Evolutionary conservation across 129 eudicot species (phyloP), one percentile per base, ranked within the genome.

Genomic region (Escallonia herrerae): DNA sequence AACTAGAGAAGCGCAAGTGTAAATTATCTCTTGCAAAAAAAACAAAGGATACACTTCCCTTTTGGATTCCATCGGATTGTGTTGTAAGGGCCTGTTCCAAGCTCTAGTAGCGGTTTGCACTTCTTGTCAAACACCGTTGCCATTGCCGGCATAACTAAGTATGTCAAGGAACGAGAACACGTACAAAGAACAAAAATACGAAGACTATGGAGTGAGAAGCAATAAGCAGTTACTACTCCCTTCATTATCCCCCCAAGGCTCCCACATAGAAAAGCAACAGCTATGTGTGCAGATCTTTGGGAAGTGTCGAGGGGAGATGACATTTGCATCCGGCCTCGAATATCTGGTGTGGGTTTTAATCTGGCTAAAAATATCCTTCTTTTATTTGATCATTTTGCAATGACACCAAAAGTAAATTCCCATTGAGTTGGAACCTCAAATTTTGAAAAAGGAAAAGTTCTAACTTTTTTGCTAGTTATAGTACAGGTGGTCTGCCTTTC

Each of bases 11-110:
- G 15, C 15, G 8, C 6, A 64, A 70, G 57, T 7, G 9, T 52
- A 42, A 37, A 43, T 53, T 11, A 55, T 61, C 8, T 38, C 6
- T 39, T 47, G 37, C 61, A 54, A 55, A 22, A 22, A n/a, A n/a
- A 15, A 8, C 56, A 54, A 76, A 93, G 96, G 96, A 93, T 93
- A 88, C 98, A 86, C 67, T 79, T 93, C 66, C 98, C 98, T 71
- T 81, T 88, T 50, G 96, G 96, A 73, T 93, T 93, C 98, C 95
- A 88, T 51, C 90, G 84, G 72, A 93, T 81, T 65, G 98, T 93
- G 69, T 93, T 93, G 80, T 85, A 93, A 37, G 98, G 95, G 62
- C 98, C 98, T 22, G 67, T 68, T 63, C 98, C 98, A 76, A 93
- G 98, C 81, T 93, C 91, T 78, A 93, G 80, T 15, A 93, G 79